Evolutionary conservation across 202 grass and related monocot species (phyloP), one percentile per base, ranked within the genome.

Genomic region (Hordeum pubiflorum): DNA sequence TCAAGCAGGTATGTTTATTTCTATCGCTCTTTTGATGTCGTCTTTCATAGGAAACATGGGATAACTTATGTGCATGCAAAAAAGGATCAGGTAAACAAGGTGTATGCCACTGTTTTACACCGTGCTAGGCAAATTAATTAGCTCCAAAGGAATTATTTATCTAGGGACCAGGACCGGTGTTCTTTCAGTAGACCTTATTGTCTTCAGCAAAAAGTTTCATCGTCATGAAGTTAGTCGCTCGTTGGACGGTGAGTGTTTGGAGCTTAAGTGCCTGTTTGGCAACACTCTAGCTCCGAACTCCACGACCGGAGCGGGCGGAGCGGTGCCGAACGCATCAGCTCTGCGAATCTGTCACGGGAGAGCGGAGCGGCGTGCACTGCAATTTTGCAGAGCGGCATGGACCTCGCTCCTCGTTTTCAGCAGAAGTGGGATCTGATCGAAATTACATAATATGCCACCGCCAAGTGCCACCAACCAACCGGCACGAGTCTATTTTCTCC

Each of bases 1-100:
- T 96, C 24, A 99, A 99, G 72, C 84, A 99, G 97, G 97, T 99
- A 87, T 46, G n/a, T 40, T 73, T 55, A 7, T 74, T 76, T 79
- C 10, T 84, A 27, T 31, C 21, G 9, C 74, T 71, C 7, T 79
- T 4, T 39, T 57, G 1, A 40, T 86, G 6, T 57, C 12, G 37
- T 31, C 50, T 59, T 71, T 58, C 70, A 3, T 36, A 44, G 9
- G 31, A 43, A 81, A 60, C 20, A 31, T 15, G 43, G 29, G 13
- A 41, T 15, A 57, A 29, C 17, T 13, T 71, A 15, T 31, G 41
- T 3, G 7, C 69, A 21, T 2, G 5, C 11, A 38, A 41, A 37
- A 26, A 43, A 43, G 14, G 17, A 13, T 59, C 50, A 44, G 15
- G 58, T 59, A 24, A 59, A 81, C 34, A 81, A 12, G 33, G 36